Conservation (phyloP, 2,329 filamentous ascomycete species). For the Aphanoascus verrucosus region DNA sequence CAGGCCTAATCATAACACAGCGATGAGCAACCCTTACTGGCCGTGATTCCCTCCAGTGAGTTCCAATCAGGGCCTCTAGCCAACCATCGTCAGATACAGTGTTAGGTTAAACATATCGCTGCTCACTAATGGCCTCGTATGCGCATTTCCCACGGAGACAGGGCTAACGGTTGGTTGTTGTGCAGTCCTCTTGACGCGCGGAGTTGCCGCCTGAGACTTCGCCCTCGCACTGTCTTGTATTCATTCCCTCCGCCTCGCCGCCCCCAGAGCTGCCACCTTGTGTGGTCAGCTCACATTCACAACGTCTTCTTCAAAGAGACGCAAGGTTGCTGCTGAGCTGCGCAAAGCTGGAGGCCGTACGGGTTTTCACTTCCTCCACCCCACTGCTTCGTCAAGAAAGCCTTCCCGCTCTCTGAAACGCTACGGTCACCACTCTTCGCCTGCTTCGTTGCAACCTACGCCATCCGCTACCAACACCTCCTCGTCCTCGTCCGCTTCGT, state of each 20-base stretch:
- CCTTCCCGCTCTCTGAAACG: slow-evolving; percentile 11
- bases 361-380: slow-evolving; percentile 19
- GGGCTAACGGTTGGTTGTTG: slow-evolving; percentile 25
- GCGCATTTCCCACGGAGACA: neutral
- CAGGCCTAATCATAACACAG: no score
- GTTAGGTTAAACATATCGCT: neutral
- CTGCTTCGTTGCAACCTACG: slow-evolving; percentile 17
- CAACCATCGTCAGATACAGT: neutral
- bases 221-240: neutral
- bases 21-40: neutral
- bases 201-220: neutral
- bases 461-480: slow-evolving; percentile 4
- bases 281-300: slow-evolving; percentile 39
- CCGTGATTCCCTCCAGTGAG: slow-evolving; percentile 1
- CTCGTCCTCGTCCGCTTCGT: slow-evolving; percentile 25
- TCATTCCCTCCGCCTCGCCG: neutral
- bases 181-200: slow-evolving; percentile 21
- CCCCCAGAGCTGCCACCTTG: slow-evolving; percentile 32
- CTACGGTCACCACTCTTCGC: slow-evolving; percentile 22
- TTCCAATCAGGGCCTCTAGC: neutral
- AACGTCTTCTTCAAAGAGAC: slow-evolving; percentile 42
- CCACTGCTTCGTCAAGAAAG: slow-evolving; percentile 9
- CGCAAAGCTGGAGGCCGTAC: slow-evolving; percentile 29
- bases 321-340: slow-evolving; percentile 36
- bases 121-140: neutral